Base-by-base conservation (phyloP, 202 grass and related monocot genomes). In the Tripidium arundinaceum region DNA sequence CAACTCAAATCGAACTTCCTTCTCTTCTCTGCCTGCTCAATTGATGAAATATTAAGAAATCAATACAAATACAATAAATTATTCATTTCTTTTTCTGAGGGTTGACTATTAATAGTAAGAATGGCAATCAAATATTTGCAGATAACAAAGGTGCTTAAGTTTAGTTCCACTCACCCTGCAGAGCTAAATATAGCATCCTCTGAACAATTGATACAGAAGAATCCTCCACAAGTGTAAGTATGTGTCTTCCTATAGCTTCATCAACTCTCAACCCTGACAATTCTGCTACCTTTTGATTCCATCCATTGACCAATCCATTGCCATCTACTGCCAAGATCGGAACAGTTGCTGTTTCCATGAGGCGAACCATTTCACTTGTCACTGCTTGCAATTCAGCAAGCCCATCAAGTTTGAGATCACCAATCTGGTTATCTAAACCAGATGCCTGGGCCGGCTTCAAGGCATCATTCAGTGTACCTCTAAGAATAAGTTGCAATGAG, bases 301-400 rank as follows among this genome's bases (percentile, higher is more conserved):
- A 98, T 16, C 96, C 92, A 21, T 98, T 98, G 42, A 98, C 74
- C 49, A 98, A 59, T 38, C 96, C 96, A 36, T 92, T 92, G 61
- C 82, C 58, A 79, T 98, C 96, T 49, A 98, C 96, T n/a, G 92
- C 96, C 69, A 98, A 87, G 61, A 98, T 98, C 8, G 96, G 92
- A 21, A 91, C 96, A 10, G 96, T 91, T 52, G 96, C 96, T 21
- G 95, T 98, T 86, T 98, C 95, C 43, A 98, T 98, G 16, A 98
- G 76, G 25, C 95, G 89, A 66, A 94, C 95, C 92, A 98, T 98
- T 90, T 98, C 95, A 76, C 84, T 98, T 60, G 95, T 98, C 28
- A 98, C 95, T 0, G 88, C 92, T 68, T 94, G 92, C 62, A 98
- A 74, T 84, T 98, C 95, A 77, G 79, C 90, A 77, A 91, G 83